Base-by-base conservation (phyloP, 2,329 filamentous ascomycete genomes). In the Cryphonectria parasitica region DNA sequence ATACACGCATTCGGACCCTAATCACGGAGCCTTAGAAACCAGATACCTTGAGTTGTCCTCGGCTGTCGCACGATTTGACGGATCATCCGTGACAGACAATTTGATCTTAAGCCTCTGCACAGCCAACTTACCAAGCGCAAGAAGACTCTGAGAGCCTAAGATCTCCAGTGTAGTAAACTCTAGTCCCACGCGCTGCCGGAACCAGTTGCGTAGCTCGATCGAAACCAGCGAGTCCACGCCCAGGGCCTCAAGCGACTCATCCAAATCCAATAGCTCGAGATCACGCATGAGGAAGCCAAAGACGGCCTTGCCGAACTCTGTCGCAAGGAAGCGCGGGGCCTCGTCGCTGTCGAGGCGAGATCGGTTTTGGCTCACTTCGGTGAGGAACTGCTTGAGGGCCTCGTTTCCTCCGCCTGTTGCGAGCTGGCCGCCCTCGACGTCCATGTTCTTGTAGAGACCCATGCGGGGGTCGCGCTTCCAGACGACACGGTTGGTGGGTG, bases 91-190 rank as follows among this genome's bases (percentile, higher is more conserved):
- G 5, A 17, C 13, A 11, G 52, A 54, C 11, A 54, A 25, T 15
- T 28, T 54, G 13, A 54, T 28, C 52, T 54, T 54, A n/a, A 54
- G 52, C 52, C 52, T 54, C n/a, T 54, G n/a, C 8, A 25, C 52
- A 15, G 52, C 52, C 25, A 54, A 8, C n/a, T 25, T 25, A 3
- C 52, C 52, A 7, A 54, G 52, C 11, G 52, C n/a, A 25, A 54
- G n/a, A 11, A 54, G n/a, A 3, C 52, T 54, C 11, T 25, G n/a
- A 11, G 52, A 54, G n/a, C 52, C 52, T 10, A 54, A 19, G 31
- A 71, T 72, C 54, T 72, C 71, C 25, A 73, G 61, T 22, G 69
- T 66, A n/a, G 67, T 56, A 36, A 71, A 41, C 36, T 71, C 69
- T 3, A 60, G 36, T 2, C 67, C 66, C 3, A 71, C 5, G 34